Conservation (phyloP, 352 stramenopile genomes). For the Globisporangium heterothallicum region DNA sequence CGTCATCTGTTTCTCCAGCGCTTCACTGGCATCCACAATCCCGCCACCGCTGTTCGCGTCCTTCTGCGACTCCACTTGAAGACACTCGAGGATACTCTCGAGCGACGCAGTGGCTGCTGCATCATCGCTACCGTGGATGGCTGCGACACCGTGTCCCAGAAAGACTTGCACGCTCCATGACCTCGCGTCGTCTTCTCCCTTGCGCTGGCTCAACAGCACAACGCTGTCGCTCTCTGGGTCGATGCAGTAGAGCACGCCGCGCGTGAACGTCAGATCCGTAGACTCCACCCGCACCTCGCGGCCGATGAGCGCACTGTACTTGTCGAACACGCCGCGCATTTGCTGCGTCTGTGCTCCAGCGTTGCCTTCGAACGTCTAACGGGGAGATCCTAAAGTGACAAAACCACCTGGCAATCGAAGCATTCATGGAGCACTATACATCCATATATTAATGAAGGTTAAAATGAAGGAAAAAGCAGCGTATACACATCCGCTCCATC, state of each 20-base stretch:
- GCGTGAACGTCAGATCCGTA: slow-evolving; percentile 25
- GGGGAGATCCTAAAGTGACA: not conserved
- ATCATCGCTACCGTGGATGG: not conserved
- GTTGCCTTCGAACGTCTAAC: no score
- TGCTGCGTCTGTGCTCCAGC: no score
- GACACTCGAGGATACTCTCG: slow-evolving; percentile 1
- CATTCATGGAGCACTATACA: slow-evolving; percentile 13
- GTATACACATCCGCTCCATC: not conserved
- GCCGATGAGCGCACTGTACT: slow-evolving; percentile 26
- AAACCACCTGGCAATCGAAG: not conserved
- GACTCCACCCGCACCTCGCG: slow-evolving; percentile 29
- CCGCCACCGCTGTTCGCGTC: not conserved
- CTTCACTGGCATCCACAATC: no score
- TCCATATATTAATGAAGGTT: slow-evolving; percentile 15
- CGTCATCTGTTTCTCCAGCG: no score
- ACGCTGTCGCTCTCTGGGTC: slow-evolving; percentile 54
- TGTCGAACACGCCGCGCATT: slow-evolving; percentile 27
- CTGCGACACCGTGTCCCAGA: slow-evolving; percentile 6
- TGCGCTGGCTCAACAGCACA: slow-evolving; percentile 27
- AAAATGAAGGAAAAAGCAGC: slow-evolving; percentile 11
- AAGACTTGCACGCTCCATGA: slow-evolving; percentile 9
- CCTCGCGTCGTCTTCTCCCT: slow-evolving; percentile 8
- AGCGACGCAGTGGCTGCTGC: not conserved
- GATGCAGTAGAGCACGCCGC: slow-evolving; percentile 46
- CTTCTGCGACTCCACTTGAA: not conserved